Evolutionary conservation across 805 yeast species (phyloP).

Genomic region (Starmerella davenportii): DNA sequence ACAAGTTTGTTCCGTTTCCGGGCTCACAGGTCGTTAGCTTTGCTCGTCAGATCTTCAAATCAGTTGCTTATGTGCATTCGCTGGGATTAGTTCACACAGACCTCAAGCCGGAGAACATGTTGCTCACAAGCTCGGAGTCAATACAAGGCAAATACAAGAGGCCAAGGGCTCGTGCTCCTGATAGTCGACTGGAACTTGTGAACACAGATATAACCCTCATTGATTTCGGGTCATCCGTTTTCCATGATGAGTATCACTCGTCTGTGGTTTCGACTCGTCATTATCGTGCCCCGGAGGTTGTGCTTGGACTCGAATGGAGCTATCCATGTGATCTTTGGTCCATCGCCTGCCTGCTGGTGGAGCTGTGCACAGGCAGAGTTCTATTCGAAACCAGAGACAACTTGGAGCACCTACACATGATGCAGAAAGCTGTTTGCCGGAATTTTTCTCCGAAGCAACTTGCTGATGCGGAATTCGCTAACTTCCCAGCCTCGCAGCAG

Average conservation of each 20-base stretch:
- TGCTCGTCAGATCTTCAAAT: slow-evolving; percentile 64
- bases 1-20: slow-evolving; percentile 77
- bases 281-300: slow-evolving; percentile 93
- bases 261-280: slow-evolving; percentile 87
- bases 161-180: slow-evolving; percentile 3
- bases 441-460: slow-evolving; percentile 22
- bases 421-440: slow-evolving; percentile 58
- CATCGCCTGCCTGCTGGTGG: slow-evolving; percentile 81
- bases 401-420: slow-evolving; percentile 84
- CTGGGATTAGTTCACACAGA: slow-evolving; percentile 87
- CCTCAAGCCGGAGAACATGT: slow-evolving; percentile 85
- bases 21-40: slow-evolving; percentile 83
- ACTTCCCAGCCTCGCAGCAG: neutral
- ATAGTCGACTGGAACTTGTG: slow-evolving; percentile 33
- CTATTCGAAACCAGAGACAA: slow-evolving; percentile 89
- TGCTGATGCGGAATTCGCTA: slow-evolving; percentile 11
- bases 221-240: slow-evolving; percentile 95
- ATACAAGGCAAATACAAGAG: slow-evolving; percentile 8
- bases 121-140: slow-evolving; percentile 26
- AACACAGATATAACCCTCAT: slow-evolving; percentile 76
- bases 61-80: slow-evolving; percentile 80
- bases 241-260: slow-evolving; percentile 84
- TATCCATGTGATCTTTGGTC: slow-evolving; percentile 97
- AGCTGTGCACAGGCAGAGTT: slow-evolving; percentile 84
- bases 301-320: slow-evolving; percentile 90